A percentile compares a stretch with the other conserved stretches of the same genome.
Evolutionary conservation across 805 yeast genomes (phyloP).

Genomic region (Tetrapisispora fleetii): DNA sequence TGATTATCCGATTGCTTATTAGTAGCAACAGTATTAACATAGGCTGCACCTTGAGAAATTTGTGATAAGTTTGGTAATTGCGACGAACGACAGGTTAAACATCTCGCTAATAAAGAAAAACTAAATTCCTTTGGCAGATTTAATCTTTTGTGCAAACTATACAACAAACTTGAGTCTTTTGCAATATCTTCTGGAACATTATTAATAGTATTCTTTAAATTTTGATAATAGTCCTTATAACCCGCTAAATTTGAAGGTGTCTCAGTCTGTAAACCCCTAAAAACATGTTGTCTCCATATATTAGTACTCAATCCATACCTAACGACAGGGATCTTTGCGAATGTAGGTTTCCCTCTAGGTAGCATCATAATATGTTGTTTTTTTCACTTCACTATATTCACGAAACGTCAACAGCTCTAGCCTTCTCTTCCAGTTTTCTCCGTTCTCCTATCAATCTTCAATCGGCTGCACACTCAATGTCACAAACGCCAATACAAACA

Average conservation of each 20-base stretch:
- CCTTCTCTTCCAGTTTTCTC: too few species aligned
- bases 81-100: constrained; percentile 53
- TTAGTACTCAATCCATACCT: neutral
- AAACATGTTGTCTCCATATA: neutral
- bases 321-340: neutral
- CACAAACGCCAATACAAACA: neutral
- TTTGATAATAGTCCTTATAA: constrained; percentile 19
- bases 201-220: constrained; percentile 12
- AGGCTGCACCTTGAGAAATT: constrained; percentile 10
- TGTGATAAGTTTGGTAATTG: constrained; percentile 13
- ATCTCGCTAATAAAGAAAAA: constrained; percentile 65
- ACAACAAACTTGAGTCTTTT: constrained; percentile 55
- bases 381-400: neutral
- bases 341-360: neutral
- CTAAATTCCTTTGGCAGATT: constrained; percentile 48
- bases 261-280: neutral
- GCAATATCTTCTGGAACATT: constrained; percentile 41
- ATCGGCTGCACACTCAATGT: neutral
- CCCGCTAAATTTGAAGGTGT: constrained; percentile 10
- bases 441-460: too few species aligned
- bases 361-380: neutral
- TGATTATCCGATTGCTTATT: constrained; percentile 56
- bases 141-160: constrained; percentile 71
- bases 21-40: constrained; percentile 25
- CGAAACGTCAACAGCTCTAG: neutral